Percentiles rank a stretch among this genome's conserved stretches.
phyloP scores from a whole-genome alignment of 768 basidiomycete species.

The Hemileccinum rubropunctum region DNA sequence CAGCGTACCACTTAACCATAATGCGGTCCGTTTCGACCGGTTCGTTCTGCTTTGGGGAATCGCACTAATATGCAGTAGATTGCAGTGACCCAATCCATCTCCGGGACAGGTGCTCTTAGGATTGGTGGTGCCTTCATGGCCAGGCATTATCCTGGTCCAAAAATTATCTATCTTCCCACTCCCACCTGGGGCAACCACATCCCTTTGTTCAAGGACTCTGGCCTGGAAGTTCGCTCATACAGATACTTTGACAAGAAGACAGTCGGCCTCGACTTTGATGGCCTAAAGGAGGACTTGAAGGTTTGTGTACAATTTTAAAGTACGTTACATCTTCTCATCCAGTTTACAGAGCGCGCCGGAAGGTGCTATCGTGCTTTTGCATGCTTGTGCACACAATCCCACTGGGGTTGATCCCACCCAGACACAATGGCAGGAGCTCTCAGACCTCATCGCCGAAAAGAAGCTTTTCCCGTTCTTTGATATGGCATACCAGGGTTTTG shows the following conservation, averaged over 20 bases:
- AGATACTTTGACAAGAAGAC: slow-evolving; percentile 93
- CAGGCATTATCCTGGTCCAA: slow-evolving; percentile 82
- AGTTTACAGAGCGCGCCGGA: slow-evolving; percentile 59
- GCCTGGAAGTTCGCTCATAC: slow-evolving; percentile 89
- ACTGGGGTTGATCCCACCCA: slow-evolving; percentile 94
- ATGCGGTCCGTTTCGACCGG: slow-evolving; percentile 55
- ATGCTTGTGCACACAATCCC: slow-evolving; percentile 99
- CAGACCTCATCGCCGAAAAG: slow-evolving; percentile 83
- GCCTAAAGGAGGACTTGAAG: slow-evolving; percentile 83
- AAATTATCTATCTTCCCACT: slow-evolving; percentile 85
- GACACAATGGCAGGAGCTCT: slow-evolving; percentile 90
- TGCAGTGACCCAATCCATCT: slow-evolving; percentile 90
- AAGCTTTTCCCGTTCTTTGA: slow-evolving; percentile 98
- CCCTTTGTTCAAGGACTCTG: slow-evolving; percentile 90
- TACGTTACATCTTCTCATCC: slow-evolving; percentile 11
- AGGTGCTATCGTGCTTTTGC: slow-evolving; percentile 82
- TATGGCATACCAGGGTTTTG: slow-evolving; percentile 99
- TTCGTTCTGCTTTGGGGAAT: neutral
- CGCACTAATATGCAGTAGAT: slow-evolving; percentile 46
- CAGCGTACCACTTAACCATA: slow-evolving; percentile 65
- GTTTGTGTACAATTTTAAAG: slow-evolving; percentile 42
- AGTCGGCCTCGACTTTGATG: slow-evolving; percentile 89
- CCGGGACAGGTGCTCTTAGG: slow-evolving; percentile 95
- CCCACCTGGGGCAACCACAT: slow-evolving; percentile 99
- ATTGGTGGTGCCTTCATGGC: slow-evolving; percentile 92